Base-by-base conservation (phyloP, 2,329 filamentous ascomycete species). In the Xylaria sp. region DNA sequence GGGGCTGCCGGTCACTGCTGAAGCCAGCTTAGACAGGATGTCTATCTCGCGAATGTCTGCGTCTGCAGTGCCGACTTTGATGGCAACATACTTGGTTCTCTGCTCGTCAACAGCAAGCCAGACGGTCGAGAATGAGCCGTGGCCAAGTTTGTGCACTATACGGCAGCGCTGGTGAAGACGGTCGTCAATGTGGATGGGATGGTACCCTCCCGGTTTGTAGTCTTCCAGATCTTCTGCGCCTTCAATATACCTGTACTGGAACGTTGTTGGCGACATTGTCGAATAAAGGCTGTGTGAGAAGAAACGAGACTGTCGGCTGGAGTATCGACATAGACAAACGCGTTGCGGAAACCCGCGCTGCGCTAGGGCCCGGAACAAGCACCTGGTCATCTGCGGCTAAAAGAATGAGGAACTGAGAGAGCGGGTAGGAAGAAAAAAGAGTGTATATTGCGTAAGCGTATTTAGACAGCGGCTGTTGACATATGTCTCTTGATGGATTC, bases 81-180 rank as follows among this genome's bases (percentile, higher is more conserved):
- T 13, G 18, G 61, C 61, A 20, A 56, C 51, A 15, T 63, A 50
- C 20, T 50, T 50, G 15, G 5, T 48, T 9, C 3, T 34, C n/a
- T 63, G 61, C 8, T 56, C 52, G 7, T 63, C 61, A 37, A 46
- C 18, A 48, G 61, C 51, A 7, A 63, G 61, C 61, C 61, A 63
- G n/a, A 34, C 13, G 6, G 61, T 63, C n/a, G 61, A 63, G 25
- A 25, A 28, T 28, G 28, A 28, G 28, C 28, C 28, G 3, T 28
- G 28, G 28, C 28, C 61, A 48, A 63, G 51, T 51, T 63, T 63
- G 39, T 56, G 39, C 2, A 56, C 61, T 23, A 63, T 39, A 23
- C 41, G 39, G n/a, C 50, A 63, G 18, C 61, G 51, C n/a, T 55
- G 23, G 15, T 50, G 51, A 15, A 63, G 52, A 13, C 39, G n/a